phyloP scores from a whole-genome alignment of 164 flowering plant species.

The Brasenia schreberi region DNA sequence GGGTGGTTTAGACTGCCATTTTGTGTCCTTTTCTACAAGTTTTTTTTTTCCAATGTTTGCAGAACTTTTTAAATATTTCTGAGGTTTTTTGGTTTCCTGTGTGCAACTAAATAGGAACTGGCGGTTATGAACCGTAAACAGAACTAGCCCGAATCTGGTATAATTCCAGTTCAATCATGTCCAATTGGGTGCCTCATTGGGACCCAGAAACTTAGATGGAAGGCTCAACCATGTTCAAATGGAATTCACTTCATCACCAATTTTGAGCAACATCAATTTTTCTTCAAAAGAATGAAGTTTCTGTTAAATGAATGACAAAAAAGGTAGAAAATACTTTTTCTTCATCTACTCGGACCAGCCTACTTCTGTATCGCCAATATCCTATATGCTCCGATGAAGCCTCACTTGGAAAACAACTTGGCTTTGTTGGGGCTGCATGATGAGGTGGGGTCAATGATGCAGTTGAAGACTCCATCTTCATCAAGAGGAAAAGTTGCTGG shows the following conservation, averaged over 20 bases:
- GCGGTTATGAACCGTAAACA: background rate
- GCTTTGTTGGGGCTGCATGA: conserved; percentile 49
- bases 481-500: conserved; percentile 80
- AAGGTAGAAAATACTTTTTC: too few species aligned
- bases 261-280: background rate
- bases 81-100: too few species aligned
- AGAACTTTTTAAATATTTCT: too few species aligned
- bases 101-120: too few species aligned
- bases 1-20: too few species aligned
- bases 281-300: background rate
- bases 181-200: background rate
- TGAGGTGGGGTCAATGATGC: conserved; percentile 65
- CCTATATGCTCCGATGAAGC: background rate
- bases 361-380: too few species aligned
- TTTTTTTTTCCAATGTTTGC: too few species aligned
- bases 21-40: too few species aligned
- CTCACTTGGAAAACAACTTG: conserved; percentile 53
- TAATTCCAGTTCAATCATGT: background rate
- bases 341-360: too few species aligned
- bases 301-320: background rate
- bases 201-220: background rate
- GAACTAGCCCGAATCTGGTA: background rate
- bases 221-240: too few species aligned
- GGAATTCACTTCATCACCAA: too few species aligned
- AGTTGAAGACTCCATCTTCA: conserved; percentile 64